A percentile compares a stretch with the other conserved stretches of the same genome.
Conservation (phyloP, 164 flowering plant species). For the Vitis vinifera region ASM3070453v1 NC_081813.1:305501-306000, state of each 20-base stretch:
- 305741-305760: slow-evolving; percentile 28
- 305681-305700: slow-evolving; percentile 65
- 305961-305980: slow-evolving; percentile 76
- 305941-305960: slow-evolving; percentile 77
- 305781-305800: slow-evolving; percentile 89
- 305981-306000: slow-evolving; percentile 73
- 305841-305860: slow-evolving; percentile 67
- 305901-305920: slow-evolving; percentile 10
- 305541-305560: slow-evolving; percentile 91
- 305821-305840: slow-evolving; percentile 52
- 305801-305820: slow-evolving; percentile 90
- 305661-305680: slow-evolving; percentile 39
- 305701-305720: slow-evolving; percentile 70
- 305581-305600: slow-evolving; percentile 90
- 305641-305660: slow-evolving; percentile 2
- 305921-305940: slow-evolving; percentile 69
- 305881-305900: slow-evolving; percentile 42
- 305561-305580: slow-evolving; percentile 95
- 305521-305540: slow-evolving; percentile 86
- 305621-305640: neutral
- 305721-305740: slow-evolving; percentile 46
- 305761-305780: slow-evolving; percentile 78
- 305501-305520: slow-evolving; percentile 42
- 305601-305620: slow-evolving; percentile 17
- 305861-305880: slow-evolving; percentile 68